These are phyloP conservation scores for Gossypium ekmanianum DNA, from an alignment of 345 rosid genomes.

Conservation along the genomic window DNA sequence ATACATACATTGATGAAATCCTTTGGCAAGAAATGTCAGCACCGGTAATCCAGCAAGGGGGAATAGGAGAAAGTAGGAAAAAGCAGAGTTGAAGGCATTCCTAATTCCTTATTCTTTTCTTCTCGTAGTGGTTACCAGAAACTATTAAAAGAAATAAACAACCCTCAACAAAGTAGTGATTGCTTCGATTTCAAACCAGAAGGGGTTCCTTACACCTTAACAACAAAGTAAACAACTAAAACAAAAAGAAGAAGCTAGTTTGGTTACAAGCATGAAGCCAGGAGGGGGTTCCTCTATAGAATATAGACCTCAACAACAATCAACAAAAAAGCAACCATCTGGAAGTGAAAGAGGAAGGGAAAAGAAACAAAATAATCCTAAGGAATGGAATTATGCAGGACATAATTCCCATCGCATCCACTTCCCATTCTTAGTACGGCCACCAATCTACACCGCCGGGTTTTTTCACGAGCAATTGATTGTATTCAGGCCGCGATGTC, in stretches of 20 bases:
- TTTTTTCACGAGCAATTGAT: constrained; percentile 63
- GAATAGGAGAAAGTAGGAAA: background rate
- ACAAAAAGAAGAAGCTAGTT: background rate
- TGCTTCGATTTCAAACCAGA: background rate
- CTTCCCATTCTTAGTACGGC: constrained; percentile 30
- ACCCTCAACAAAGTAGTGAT: background rate
- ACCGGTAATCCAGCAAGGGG: background rate
- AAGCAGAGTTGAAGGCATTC: background rate
- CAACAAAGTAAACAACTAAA: background rate
- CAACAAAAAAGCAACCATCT: background rate
- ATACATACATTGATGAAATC: background rate
- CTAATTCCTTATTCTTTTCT: constrained; percentile 14
- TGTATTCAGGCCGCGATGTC: constrained; percentile 63
- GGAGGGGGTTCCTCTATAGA: background rate
- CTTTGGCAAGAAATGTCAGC: background rate
- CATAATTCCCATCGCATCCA: background rate
- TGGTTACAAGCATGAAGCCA: background rate
- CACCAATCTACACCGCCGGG: constrained; percentile 50
- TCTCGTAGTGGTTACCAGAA: background rate
- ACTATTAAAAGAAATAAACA: background rate
- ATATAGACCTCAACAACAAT: background rate
- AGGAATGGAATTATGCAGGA: background rate
- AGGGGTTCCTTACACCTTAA: background rate
- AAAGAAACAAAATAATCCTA: background rate
- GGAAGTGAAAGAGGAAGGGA: background rate